Base-by-base conservation (phyloP, 305 asterid genomes). In the Solanum aculeatissimum region DNA sequence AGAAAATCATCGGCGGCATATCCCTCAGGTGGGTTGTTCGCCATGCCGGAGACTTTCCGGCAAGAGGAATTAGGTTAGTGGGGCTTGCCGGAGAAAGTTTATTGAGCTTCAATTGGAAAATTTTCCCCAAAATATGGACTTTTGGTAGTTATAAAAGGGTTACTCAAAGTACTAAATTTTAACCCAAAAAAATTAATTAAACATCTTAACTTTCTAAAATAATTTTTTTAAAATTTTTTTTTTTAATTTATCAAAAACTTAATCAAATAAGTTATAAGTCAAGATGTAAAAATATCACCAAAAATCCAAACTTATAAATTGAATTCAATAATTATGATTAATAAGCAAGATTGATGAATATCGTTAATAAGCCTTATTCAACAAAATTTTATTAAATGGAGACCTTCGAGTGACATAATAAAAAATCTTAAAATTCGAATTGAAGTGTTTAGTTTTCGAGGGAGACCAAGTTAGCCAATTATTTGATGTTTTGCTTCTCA, bases 1-100 rank as follows among this genome's bases (percentile, higher is more conserved):
- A 93, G 93, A 89, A 93, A 93, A 82, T 91, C 93, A 80, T 91
- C 95, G 18, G 91, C 85, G 53, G 90, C 51, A 91, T 89, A 92
- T n/a, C 89, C 89, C 62, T 89, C 94, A 77, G 92, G 92, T 43
- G 91, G 90, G 45, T 91, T 89, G 4, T 79, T 49, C 70, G 92
- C 86, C 95, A 90, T 92, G 83, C 55, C 86, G 83, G 91, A 35
- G 72, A 57, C 21, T 54, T 83, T 19, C 84, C 72, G 81, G 84
- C 81, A 0, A 18, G 23, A 62, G 43, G 49, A 9, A 9, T 55
- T 19, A 55, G 4, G 27, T 8, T 54, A 1, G 57, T 4, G 57
- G 57, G 57, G n/a, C 6, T 13, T 0, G 42, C 42, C 40, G 70
- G 40, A 2, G 40, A 25, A 7, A n/a, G 12, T 63, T 65, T 6